Evolutionary conservation across 192 early-diverging fungal genomes (phyloP).

Genomic region (Linderina pennispora): DNA sequence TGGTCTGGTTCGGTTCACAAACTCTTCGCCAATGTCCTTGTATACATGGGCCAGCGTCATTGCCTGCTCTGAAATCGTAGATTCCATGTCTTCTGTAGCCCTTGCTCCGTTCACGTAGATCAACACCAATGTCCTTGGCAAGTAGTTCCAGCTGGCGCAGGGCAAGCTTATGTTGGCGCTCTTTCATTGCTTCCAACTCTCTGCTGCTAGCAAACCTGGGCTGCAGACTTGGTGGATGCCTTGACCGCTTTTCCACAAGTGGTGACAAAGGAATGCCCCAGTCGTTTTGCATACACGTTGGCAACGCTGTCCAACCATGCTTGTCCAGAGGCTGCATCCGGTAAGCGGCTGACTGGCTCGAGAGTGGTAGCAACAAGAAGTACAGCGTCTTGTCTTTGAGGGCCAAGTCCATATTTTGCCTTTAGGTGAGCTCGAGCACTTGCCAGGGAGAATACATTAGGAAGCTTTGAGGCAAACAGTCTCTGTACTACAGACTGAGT

Average conservation of each 20-base stretch:
- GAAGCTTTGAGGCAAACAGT: constrained; percentile 84
- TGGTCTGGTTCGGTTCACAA: constrained; percentile 72
- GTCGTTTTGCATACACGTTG: constrained; percentile 65
- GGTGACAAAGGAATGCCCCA: constrained; percentile 54
- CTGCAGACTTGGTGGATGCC: constrained; percentile 57
- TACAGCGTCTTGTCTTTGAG: constrained; percentile 66
- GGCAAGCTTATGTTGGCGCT: constrained; percentile 63
- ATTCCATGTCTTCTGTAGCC: constrained; percentile 54
- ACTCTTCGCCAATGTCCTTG: constrained; percentile 75
- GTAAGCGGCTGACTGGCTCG: constrained; percentile 79
- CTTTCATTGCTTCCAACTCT: constrained; percentile 74
- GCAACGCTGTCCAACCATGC: constrained; percentile 70
- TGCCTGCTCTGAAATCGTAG: constrained; percentile 56
- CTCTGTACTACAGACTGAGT: constrained; percentile 66
- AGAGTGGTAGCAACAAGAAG: constrained; percentile 72
- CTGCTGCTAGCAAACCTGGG: constrained; percentile 87
- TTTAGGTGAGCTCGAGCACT: constrained; percentile 64
- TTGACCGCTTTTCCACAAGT: constrained; percentile 83
- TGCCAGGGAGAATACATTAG: constrained; percentile 79
- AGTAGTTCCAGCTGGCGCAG: constrained; percentile 79
- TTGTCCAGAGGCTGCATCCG: constrained; percentile 67
- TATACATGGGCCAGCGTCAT: constrained; percentile 66
- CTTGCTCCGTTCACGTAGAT: constrained; percentile 68
- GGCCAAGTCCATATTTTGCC: constrained; percentile 69
- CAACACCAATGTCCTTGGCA: constrained; percentile 72